These are phyloP conservation scores for Corylus heterophylla DNA, from an alignment of 306 rosid species.

Conservation along the genomic window DNA sequence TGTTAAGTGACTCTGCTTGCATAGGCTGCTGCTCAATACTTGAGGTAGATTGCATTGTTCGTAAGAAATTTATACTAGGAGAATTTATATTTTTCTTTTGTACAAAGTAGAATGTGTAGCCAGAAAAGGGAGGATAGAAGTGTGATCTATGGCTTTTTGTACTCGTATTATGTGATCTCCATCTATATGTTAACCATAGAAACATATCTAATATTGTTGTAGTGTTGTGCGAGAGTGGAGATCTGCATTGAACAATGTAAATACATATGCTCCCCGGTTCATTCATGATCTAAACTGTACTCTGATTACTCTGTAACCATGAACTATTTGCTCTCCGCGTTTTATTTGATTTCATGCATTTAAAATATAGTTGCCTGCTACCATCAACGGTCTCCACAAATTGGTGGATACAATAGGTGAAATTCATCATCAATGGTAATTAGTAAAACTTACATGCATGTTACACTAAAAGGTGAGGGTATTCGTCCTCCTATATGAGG, in stretches of 20 bases:
- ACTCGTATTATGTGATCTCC: conserved; percentile 11
- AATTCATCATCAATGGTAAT: too few species aligned
- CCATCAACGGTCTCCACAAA: neutral
- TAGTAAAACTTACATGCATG: too few species aligned
- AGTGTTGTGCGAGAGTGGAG: conserved; percentile 7
- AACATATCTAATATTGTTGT: conserved; percentile 23
- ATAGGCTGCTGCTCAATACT: conserved; percentile 8
- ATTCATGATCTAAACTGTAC: conserved; percentile 5
- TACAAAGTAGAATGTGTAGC: conserved; percentile 51
- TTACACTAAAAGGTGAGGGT: too few species aligned
- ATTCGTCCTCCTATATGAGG: too few species aligned
- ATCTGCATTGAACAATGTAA: conserved; percentile 28
- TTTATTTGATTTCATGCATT: neutral
- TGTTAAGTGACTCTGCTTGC: conserved; percentile 49
- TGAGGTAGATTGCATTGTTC: conserved; percentile 22
- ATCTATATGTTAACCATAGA: neutral
- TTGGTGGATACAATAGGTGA: neutral
- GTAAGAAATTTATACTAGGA: conserved; percentile 10
- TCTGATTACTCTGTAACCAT: neutral
- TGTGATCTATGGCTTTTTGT: conserved; percentile 36
- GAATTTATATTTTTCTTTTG: conserved; percentile 38
- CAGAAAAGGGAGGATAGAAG: conserved; percentile 17
- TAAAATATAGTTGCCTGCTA: neutral
- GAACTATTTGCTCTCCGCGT: neutral
- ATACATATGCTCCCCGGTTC: conserved; percentile 30